Conservation (phyloP, 345 rosid species). For the Schrenkiella parvula region DNA sequence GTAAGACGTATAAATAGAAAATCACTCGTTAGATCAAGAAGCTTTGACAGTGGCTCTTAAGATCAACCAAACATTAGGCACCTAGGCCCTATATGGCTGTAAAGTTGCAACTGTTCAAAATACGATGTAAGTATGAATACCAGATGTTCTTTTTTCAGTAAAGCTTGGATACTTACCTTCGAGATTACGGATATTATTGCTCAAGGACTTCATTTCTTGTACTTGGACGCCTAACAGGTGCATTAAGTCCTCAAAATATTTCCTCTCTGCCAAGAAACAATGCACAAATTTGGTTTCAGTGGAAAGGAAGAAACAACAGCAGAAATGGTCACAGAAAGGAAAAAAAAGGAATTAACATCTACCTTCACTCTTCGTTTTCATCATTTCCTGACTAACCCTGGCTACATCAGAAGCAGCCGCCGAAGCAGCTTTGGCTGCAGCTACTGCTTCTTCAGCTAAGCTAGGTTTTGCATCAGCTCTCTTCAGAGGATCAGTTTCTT, state of each 20-base stretch:
- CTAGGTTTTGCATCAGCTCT: slow-evolving; percentile 56
- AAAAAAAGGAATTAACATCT: neutral
- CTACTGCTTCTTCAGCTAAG: slow-evolving; percentile 85
- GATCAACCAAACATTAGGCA: slow-evolving; percentile 1
- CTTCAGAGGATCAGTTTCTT: slow-evolving; percentile 51
- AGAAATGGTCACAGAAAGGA: neutral
- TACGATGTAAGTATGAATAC: neutral
- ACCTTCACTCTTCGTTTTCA: slow-evolving; percentile 73
- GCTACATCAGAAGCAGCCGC: slow-evolving; percentile 90
- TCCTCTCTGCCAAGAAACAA: slow-evolving; percentile 54
- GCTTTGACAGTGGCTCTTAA: neutral
- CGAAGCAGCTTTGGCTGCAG: slow-evolving; percentile 91
- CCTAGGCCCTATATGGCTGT: neutral
- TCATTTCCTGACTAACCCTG: slow-evolving; percentile 79
- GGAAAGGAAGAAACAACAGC: neutral
- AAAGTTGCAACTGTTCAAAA: neutral
- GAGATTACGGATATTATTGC: slow-evolving; percentile 51
- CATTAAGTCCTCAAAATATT: slow-evolving; percentile 54
- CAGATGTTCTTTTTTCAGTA: neutral
- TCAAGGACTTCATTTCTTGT: slow-evolving; percentile 83
- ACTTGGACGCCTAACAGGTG: slow-evolving; percentile 68
- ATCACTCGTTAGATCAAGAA: neutral
- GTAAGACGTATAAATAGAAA: neutral
- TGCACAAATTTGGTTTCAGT: neutral
- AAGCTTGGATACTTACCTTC: slow-evolving; percentile 48